phyloP scores from a whole-genome alignment of 148 eudicot genomes.

The Diospyros lotus region DNA sequence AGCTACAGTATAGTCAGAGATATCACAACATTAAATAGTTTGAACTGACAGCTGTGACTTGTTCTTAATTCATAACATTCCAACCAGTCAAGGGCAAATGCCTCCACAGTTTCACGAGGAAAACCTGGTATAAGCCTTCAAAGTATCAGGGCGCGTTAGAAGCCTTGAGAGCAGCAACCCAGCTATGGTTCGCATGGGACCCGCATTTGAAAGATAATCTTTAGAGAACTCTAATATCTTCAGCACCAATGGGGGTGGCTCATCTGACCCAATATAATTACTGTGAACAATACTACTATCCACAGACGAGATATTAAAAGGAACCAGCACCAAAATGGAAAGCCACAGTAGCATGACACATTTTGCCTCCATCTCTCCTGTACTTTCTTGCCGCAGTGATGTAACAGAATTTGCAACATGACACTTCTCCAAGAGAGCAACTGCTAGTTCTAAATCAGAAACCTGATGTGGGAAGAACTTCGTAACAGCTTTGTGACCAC shows the following conservation, averaged over 20 bases:
- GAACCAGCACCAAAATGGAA: slow-evolving; percentile 86
- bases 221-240: slow-evolving; percentile 68
- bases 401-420: slow-evolving; percentile 43
- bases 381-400: slow-evolving; percentile 86
- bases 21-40: not conserved
- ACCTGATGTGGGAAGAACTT: slow-evolving; percentile 98
- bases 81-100: not conserved
- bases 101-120: slow-evolving; percentile 4
- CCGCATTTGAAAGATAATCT: slow-evolving; percentile 86
- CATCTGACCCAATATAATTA: slow-evolving; percentile 39
- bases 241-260: slow-evolving; percentile 73
- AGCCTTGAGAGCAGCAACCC: slow-evolving; percentile 86
- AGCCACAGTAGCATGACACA: slow-evolving; percentile 86
- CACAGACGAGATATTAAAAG: slow-evolving; percentile 88
- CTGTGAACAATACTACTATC: slow-evolving; percentile 71
- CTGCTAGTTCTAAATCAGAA: slow-evolving; percentile 93
- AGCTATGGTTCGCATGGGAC: slow-evolving; percentile 92
- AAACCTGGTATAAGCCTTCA: slow-evolving; percentile 75
- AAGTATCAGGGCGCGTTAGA: slow-evolving; percentile 94
- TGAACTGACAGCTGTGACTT: not conserved
- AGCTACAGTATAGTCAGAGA: not conserved
- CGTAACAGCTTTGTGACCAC: slow-evolving; percentile 89
- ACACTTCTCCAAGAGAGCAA: slow-evolving; percentile 84
- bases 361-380: slow-evolving; percentile 98
- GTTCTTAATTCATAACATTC: not conserved